Percentiles rank a stretch among this genome's conserved stretches.
Conservation (phyloP, 75 land plant genomes). For the Picea sitchensis region DNA sequence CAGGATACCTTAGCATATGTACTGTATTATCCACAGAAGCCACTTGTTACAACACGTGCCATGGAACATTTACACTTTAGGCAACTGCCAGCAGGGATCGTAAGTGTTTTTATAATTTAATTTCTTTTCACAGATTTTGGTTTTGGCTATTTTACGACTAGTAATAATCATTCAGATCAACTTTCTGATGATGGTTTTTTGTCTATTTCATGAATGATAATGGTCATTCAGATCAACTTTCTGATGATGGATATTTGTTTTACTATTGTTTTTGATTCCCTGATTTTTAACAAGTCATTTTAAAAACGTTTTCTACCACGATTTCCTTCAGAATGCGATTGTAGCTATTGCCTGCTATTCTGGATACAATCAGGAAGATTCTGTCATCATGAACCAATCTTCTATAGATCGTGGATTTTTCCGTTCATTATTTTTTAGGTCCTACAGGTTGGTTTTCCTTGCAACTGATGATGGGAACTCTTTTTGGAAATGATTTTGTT, state of each 20-base stretch:
- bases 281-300: not conserved
- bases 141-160: not conserved
- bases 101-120: constrained; percentile 22
- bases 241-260: not conserved
- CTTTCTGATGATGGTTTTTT: too few species aligned
- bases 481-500: not conserved
- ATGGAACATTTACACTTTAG: constrained; percentile 99
- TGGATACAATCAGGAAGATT: constrained; percentile 99
- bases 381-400: constrained; percentile 99
- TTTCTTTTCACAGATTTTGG: not conserved
- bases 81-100: constrained; percentile 99
- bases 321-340: constrained; percentile 77
- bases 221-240: not conserved
- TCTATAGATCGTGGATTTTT: constrained; percentile 99
- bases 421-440: constrained; percentile 92
- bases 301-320: not conserved
- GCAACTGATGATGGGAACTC: too few species aligned
- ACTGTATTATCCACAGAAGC: constrained; percentile 97
- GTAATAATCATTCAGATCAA: not conserved
- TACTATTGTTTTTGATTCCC: not conserved
- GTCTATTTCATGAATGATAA: too few species aligned
- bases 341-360: constrained; percentile 99
- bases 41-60: constrained; percentile 97
- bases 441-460: constrained; percentile 59
- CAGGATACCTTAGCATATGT: constrained; percentile 99